These are phyloP conservation scores for Leccinum disarticulatum DNA, from an alignment of 768 basidiomycete species.

Conservation along the genomic window DNA sequence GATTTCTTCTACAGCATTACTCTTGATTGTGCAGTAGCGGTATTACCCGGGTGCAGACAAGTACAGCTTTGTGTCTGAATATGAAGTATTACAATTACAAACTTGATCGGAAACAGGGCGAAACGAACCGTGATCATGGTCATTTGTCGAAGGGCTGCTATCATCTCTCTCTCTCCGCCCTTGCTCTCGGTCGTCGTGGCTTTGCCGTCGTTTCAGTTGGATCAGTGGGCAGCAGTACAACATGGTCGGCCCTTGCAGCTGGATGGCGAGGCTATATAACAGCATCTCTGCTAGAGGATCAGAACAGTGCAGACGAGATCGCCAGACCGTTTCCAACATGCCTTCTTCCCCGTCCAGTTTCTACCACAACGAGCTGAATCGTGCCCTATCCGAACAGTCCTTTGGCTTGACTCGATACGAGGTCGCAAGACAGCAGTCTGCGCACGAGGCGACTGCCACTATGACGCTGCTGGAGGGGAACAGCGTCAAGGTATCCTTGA, in stretches of 20 bases:
- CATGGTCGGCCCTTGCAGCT: constrained; percentile 27
- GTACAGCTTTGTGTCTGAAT: constrained; percentile 1
- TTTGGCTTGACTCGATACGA: constrained; percentile 54
- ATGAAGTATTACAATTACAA: constrained; percentile 8
- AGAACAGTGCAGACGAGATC: constrained; percentile 21
- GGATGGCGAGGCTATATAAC: constrained; percentile 32
- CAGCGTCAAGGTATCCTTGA: constrained; percentile 46
- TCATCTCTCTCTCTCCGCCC: constrained; percentile 14
- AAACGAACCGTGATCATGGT: constrained; percentile 22
- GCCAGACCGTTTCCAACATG: constrained; percentile 16
- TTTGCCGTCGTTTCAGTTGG: constrained; percentile 4
- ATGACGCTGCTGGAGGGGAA: constrained; percentile 60
- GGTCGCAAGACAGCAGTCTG: constrained; percentile 35
- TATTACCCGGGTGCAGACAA: constrained; percentile 9
- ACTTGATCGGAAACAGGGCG: constrained; percentile 26
- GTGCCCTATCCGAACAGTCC: constrained; percentile 56
- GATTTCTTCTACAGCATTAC: constrained; percentile 3
- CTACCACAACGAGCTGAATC: constrained; percentile 48
- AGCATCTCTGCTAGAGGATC: constrained; percentile 8
- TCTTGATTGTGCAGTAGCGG: constrained; percentile 10
- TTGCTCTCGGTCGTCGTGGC: constrained; percentile 15
- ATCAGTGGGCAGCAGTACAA: constrained; percentile 8
- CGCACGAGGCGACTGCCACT: constrained; percentile 50
- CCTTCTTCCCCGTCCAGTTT: constrained; percentile 23
- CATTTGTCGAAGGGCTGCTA: constrained; percentile 20